phyloP scores from a whole-genome alignment of 129 eudicot species.

The Deinandra increscens region DNA sequence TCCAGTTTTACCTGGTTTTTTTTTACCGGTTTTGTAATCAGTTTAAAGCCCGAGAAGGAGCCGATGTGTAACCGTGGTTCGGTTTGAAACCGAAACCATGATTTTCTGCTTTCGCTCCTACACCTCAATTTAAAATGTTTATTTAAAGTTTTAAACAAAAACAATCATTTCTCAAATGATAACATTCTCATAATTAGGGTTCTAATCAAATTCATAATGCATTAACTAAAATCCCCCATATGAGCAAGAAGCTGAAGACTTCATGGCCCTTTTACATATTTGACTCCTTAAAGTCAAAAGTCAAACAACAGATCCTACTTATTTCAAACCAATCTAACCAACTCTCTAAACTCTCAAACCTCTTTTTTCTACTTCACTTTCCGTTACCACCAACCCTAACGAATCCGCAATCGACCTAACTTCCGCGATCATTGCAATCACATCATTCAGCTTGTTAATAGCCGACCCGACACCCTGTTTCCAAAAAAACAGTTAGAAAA shows the following conservation, averaged over 20 bases:
- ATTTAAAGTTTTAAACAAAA: neutral
- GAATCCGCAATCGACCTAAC: constrained; percentile 78
- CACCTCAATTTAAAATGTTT: no score
- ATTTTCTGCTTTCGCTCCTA: no score
- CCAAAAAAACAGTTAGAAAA: neutral
- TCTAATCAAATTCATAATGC: neutral
- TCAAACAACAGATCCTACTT: constrained; percentile 26
- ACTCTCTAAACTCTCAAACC: constrained; percentile 37
- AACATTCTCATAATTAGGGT: neutral
- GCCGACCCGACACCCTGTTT: constrained; percentile 94
- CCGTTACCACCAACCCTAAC: constrained; percentile 28
- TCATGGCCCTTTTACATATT: constrained; percentile 12
- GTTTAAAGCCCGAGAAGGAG: no score
- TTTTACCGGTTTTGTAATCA: no score
- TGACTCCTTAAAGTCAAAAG: constrained; percentile 27
- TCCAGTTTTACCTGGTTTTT: no score
- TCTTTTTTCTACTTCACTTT: constrained; percentile 33
- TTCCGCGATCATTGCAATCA: constrained; percentile 92
- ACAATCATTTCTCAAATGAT: neutral
- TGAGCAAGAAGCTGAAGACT: constrained; percentile 11
- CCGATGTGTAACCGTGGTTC: no score
- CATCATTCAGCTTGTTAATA: constrained; percentile 83
- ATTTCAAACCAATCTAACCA: constrained; percentile 17
- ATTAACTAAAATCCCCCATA: constrained; percentile 1
- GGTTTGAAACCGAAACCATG: no score